These are phyloP conservation scores for Trichophyton verrucosum DNA, from an alignment of 2,329 filamentous ascomycete genomes.

Conservation along the genomic window DNA sequence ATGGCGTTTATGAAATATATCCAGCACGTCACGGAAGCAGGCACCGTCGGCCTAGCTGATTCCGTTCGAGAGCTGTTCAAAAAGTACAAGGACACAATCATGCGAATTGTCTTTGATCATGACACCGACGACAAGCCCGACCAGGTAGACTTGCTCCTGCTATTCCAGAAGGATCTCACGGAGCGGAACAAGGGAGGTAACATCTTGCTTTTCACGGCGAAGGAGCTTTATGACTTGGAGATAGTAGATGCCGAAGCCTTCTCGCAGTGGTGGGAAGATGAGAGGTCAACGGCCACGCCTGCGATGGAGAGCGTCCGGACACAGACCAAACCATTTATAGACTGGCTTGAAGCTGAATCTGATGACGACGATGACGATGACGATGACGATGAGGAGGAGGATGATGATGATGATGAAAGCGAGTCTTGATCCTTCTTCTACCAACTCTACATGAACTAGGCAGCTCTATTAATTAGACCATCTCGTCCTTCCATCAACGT, in stretches of 20 bases:
- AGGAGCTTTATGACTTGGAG: conserved; percentile 74
- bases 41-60: conserved; percentile 48
- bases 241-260: conserved; percentile 82
- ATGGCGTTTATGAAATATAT: conserved; percentile 74
- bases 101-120: conserved; percentile 48
- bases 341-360: conserved; percentile 68
- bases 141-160: conserved; percentile 73
- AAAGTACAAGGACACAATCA: conserved; percentile 50
- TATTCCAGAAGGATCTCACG: conserved; percentile 67
- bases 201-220: conserved; percentile 64
- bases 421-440: not conserved
- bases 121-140: conserved; percentile 45
- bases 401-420: conserved; percentile 7
- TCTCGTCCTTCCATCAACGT: not conserved
- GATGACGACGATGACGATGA: conserved; percentile 54
- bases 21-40: conserved; percentile 51
- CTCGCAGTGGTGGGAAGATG: conserved; percentile 75
- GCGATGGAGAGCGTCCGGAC: conserved; percentile 58
- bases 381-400: conserved; percentile 41
- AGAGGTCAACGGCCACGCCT: conserved; percentile 53
- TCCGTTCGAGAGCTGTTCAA: conserved; percentile 54
- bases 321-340: conserved; percentile 66
- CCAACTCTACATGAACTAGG: not conserved
- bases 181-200: conserved; percentile 51
- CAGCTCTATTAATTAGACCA: not conserved